Evolutionary conservation across 306 rosid species (phyloP).

Genomic region (Rubus idaeus): DNA sequence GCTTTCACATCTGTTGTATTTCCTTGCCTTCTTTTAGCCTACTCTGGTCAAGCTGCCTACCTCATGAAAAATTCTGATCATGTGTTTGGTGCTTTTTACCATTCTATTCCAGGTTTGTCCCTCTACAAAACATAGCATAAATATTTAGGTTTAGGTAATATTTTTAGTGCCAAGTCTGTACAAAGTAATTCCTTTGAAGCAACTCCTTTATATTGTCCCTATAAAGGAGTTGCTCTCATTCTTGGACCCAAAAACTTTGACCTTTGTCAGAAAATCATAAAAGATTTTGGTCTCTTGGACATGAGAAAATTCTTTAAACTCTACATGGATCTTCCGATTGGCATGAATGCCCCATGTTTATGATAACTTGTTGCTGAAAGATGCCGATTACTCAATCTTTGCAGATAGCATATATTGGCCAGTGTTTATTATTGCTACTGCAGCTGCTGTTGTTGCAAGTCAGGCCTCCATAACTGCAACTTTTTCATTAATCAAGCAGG

Average conservation of each 20-base stretch:
- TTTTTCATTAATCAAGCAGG: conserved; percentile 89
- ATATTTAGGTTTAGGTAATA: neutral
- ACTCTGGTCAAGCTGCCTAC: conserved; percentile 25
- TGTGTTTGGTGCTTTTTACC: conserved; percentile 70
- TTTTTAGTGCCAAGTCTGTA: neutral
- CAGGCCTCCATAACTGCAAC: conserved; percentile 94
- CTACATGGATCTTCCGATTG: neutral
- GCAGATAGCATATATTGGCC: conserved; percentile 91
- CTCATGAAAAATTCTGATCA: conserved; percentile 47
- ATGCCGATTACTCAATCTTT: conserved; percentile 30
- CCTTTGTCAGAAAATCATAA: too few relatives aligned
- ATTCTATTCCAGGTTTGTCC: conserved; percentile 85
- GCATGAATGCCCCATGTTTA: neutral
- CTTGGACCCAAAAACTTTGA: too few relatives aligned
- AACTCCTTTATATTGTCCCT: conserved; percentile 54
- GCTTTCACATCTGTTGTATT: conserved; percentile 69
- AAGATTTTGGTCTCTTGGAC: too few relatives aligned
- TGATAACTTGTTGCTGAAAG: conserved; percentile 15
- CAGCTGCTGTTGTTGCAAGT: conserved; percentile 93
- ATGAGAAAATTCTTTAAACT: conserved; percentile 29
- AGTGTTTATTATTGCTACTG: conserved; percentile 87
- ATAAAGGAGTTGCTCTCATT: too few relatives aligned
- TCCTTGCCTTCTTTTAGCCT: conserved; percentile 59
- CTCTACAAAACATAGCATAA: too few relatives aligned
- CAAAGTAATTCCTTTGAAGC: too few relatives aligned